Percentiles rank a stretch among this genome's conserved stretches.
phyloP scores from a whole-genome alignment of 768 basidiomycete species.

The Megacollybia marginata region DNA sequence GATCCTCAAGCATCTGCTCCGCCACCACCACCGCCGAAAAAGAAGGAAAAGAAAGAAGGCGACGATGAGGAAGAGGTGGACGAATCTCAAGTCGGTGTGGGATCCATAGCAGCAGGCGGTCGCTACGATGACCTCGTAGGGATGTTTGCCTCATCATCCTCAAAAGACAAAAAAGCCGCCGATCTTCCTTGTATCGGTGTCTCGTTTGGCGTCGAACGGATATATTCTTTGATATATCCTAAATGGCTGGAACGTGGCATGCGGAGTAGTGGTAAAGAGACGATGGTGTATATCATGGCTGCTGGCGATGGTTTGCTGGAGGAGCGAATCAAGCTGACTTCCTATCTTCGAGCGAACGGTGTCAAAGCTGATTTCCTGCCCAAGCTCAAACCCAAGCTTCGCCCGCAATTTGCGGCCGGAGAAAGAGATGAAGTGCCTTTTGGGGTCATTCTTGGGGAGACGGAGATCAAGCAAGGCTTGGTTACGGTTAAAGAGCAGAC shows the following conservation, averaged over 20 bases:
- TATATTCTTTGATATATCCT: conserved; percentile 87
- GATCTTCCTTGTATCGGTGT: conserved; percentile 87
- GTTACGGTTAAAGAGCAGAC: conserved; percentile 90
- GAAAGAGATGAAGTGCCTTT: conserved; percentile 92
- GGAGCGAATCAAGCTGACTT: conserved; percentile 76
- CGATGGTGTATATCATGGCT: conserved; percentile 90
- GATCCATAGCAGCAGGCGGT: conserved; percentile 98
- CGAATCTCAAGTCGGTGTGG: conserved; percentile 90
- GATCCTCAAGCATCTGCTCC: conserved; percentile 2
- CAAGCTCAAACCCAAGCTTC: conserved; percentile 86
- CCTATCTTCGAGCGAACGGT: conserved; percentile 75
- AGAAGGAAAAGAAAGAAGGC: conserved; percentile 29
- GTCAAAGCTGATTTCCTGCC: conserved; percentile 95
- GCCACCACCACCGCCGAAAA: conserved; percentile 8
- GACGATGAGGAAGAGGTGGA: conserved; percentile 81
- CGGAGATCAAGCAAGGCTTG: conserved; percentile 77
- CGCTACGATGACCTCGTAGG: conserved; percentile 94
- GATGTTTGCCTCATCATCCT: conserved; percentile 78
- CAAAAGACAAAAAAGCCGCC: conserved; percentile 41
- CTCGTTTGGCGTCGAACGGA: conserved; percentile 86
- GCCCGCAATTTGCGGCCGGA: conserved; percentile 80
- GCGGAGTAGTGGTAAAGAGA: conserved; percentile 68
- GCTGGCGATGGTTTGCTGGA: conserved; percentile 84
- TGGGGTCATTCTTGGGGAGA: conserved; percentile 83
- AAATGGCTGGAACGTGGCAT: conserved; percentile 76